Base-by-base conservation (phyloP, 257 asterid species). In the Fraxinus quadrangulata region DNA sequence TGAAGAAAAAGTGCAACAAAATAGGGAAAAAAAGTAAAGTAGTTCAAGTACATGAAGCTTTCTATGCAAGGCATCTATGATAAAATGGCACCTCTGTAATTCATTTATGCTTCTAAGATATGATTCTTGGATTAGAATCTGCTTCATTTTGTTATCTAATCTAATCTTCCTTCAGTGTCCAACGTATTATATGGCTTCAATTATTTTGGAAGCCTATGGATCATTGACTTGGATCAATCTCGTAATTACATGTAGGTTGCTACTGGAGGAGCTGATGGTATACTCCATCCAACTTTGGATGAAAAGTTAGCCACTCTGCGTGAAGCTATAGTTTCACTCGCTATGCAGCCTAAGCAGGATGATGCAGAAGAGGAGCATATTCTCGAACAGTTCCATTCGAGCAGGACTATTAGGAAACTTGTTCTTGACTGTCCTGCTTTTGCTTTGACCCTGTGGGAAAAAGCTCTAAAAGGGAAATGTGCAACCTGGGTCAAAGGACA, bases 351-450 rank as follows among this genome's bases (percentile, higher is more conserved):
- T 21, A 91, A 89, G 85, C 21, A 13, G 30, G 93, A 85, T 30
- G 95, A 77, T 74, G 77, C 87, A 51, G 86, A 79, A 66, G 85
- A 86, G 42, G 92, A 89, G 78, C 96, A 91, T 84, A 82, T 93
- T 72, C 85, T 95, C 70, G 96, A 91, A 81, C 81, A 91, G 65
- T 95, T 90, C 75, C 94, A 89, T 81, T 95, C 97, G 5, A 94
- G 99, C 86, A 83, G 99, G 81, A 83, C 83, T 75, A 87, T 94
- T 75, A 86, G 96, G 75, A 91, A 90, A 80, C 91, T 94, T 1
- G 82, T 94, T 49, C 84, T 92, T 8, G 94, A 91, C 72, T 91
- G 96, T 88, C 96, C 99, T 17, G 79, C 76, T 30, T 93, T 93
- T 49, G 98, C 99, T 63, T 80, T 86, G 40, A 81, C 80, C 13